A percentile compares a stretch with the other conserved stretches of the same genome.
Conservation (phyloP, 805 yeast genomes). For the Wickerhamiella domercqiae region DNA sequence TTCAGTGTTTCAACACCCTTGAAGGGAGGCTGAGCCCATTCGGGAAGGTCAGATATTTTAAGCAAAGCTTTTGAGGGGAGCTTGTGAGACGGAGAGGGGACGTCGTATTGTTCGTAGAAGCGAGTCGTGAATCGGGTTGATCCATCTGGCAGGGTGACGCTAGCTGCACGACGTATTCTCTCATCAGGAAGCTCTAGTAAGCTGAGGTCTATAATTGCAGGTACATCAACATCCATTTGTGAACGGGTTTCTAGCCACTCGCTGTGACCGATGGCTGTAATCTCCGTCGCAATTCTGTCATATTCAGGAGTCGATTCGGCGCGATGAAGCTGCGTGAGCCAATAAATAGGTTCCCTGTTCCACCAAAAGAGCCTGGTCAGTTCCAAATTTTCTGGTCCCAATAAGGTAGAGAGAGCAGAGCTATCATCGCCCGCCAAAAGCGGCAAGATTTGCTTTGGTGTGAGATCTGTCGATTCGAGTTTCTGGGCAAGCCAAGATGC, state of each 20-base stretch:
- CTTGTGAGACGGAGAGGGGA: conserved; percentile 66
- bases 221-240: conserved; percentile 20
- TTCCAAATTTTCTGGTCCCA: conserved; percentile 37
- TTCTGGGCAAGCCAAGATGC: conserved; percentile 36
- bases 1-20: conserved; percentile 56
- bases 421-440: conserved; percentile 23
- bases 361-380: conserved; percentile 35
- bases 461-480: conserved; percentile 18
- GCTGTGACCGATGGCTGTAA: conserved; percentile 8
- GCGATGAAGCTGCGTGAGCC: conserved; percentile 35
- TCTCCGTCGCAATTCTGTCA: conserved; percentile 22
- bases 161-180: conserved; percentile 47
- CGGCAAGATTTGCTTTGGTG: conserved; percentile 22
- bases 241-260: conserved; percentile 3
- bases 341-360: conserved; percentile 38
- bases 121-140: conserved; percentile 62
- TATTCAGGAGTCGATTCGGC: conserved; percentile 27
- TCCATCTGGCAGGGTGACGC: conserved; percentile 65
- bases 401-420: conserved; percentile 30
- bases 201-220: conserved; percentile 48
- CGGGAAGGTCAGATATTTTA: conserved; percentile 49
- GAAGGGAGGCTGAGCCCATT: conserved; percentile 70
- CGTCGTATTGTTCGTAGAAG: conserved; percentile 72
- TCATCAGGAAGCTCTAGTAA: conserved; percentile 55
- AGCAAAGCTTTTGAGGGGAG: conserved; percentile 26